Conservation (phyloP, 2,329 filamentous ascomycete genomes). For the Coleophoma eucalyptorum region DNA sequence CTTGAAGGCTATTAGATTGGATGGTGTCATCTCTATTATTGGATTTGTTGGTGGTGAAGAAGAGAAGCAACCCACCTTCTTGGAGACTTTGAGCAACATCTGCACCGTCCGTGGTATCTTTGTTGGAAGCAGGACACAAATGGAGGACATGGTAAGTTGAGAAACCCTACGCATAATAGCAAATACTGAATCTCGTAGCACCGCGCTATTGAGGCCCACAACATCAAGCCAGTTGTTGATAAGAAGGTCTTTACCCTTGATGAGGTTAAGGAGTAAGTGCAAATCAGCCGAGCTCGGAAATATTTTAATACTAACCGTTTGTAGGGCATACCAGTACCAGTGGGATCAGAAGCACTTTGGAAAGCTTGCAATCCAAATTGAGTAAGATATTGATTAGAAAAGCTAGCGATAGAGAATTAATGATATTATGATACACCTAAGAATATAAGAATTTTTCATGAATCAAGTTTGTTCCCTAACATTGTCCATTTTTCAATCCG, state of each 20-base stretch:
- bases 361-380: conserved; percentile 38
- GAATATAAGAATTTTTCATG: no score
- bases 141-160: conserved; percentile 42
- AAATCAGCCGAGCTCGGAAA: background rate
- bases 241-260: conserved; percentile 39
- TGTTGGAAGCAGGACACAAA: conserved; percentile 40
- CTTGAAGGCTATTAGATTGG: conserved; percentile 33
- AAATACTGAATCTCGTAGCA: conserved; percentile 21
- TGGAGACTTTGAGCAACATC: conserved; percentile 26
- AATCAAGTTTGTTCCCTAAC: no score
- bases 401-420: no score
- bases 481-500: no score
- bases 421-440: no score
- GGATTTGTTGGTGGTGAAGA: conserved; percentile 28
- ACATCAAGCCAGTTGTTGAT: conserved; percentile 44
- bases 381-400: conserved; percentile 4
- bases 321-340: conserved; percentile 44
- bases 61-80: conserved; percentile 21
- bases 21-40: conserved; percentile 36
- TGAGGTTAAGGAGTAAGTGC: conserved; percentile 34
- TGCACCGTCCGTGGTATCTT: conserved; percentile 43
- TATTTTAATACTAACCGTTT: no score
- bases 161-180: background rate
- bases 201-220: conserved; percentile 42
- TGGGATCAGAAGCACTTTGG: conserved; percentile 47